Base-by-base conservation (phyloP, 2,329 filamentous ascomycete species). In the Venturia nashicola region DNA sequence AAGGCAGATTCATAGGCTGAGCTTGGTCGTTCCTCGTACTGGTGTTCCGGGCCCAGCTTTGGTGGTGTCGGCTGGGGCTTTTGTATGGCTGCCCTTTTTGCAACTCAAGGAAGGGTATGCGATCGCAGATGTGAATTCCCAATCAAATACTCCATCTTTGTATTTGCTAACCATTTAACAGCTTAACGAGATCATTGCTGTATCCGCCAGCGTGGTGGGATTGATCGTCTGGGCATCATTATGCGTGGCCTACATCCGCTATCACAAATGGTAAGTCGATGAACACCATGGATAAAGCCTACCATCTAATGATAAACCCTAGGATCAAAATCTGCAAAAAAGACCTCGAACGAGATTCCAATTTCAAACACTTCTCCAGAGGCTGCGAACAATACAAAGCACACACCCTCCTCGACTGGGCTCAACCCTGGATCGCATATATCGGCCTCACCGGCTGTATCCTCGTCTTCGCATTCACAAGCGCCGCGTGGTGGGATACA, bases 211-310 rank as follows among this genome's bases (percentile, higher is more conserved):
- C 48, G 43, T 62, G 20, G 61, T 32, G 1, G 61, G 42, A 46
- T 9, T 62, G 16, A 62, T 62, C n/a, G 43, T 62, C 43, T 62
- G 61, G 61, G 43, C 61, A 36, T n/a, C 42, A 20, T 23, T 48
- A 54, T 62, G 61, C 20, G 9, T 44, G 32, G 61, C 61, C 7
- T 62, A 48, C 32, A 62, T 62, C 46, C 61, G 61, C 5, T 62
- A 48, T 20, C 36, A 62, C 18, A 23, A 27, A 48, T 48, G 61
- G 61, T 54, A 27, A 62, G 61, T 27, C 27, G 27, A 27, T 4
- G 27, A 27, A 27, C 27, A 27, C 27, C 27, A 27, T 4, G 4
- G 4, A 27, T 27, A 4, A 27, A 27, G 27, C 27, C 27, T 27
- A 27, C 27, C 36, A 39, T 39, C 36, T 39, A 39, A 39, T 5